phyloP scores from a whole-genome alignment of 2,329 filamentous ascomycete species.

The Aspergillus pseudoterreus region DNA sequence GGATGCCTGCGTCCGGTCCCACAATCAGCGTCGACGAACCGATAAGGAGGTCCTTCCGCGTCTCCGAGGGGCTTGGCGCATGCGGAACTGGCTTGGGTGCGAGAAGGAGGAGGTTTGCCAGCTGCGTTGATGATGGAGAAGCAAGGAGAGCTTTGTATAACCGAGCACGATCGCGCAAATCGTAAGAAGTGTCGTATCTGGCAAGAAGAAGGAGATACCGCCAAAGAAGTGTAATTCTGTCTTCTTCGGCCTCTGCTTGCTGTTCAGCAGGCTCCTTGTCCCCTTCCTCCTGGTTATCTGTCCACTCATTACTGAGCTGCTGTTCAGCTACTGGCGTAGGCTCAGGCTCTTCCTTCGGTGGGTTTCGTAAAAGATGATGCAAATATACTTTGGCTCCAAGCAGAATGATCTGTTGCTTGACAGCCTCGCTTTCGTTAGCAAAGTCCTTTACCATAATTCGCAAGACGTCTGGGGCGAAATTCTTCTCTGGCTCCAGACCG shows the following conservation, averaged over 20 bases:
- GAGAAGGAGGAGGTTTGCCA: constrained; percentile 84
- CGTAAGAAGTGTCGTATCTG: constrained; percentile 91
- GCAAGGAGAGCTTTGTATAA: constrained; percentile 82
- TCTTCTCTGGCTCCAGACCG: constrained; percentile 72
- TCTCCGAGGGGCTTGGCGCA: constrained; percentile 82
- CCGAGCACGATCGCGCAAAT: constrained; percentile 84
- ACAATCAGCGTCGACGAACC: constrained; percentile 84
- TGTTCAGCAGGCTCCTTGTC: constrained; percentile 27
- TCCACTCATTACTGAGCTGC: constrained; percentile 32
- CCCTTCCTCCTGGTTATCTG: constrained; percentile 24
- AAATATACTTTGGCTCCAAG: constrained; percentile 96
- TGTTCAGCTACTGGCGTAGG: constrained; percentile 22
- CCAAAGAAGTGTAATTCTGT: constrained; percentile 76
- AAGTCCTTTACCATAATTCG: constrained; percentile 85
- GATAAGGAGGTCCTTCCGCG: constrained; percentile 70
- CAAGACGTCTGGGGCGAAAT: constrained; percentile 88
- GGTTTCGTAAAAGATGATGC: constrained; percentile 66
- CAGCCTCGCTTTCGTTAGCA: constrained; percentile 74
- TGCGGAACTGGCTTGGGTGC: constrained; percentile 94
- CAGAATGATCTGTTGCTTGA: constrained; percentile 86
- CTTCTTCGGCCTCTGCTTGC: constrained; percentile 31
- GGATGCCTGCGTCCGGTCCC: constrained; percentile 68
- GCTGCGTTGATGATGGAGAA: constrained; percentile 69
- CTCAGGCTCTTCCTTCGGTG: constrained; percentile 19
- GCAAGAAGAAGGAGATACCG: constrained; percentile 79